Percentiles rank a stretch among this genome's conserved stretches.
Evolutionary conservation across 306 rosid species (phyloP).

Genomic region (Castanea crenata): DNA sequence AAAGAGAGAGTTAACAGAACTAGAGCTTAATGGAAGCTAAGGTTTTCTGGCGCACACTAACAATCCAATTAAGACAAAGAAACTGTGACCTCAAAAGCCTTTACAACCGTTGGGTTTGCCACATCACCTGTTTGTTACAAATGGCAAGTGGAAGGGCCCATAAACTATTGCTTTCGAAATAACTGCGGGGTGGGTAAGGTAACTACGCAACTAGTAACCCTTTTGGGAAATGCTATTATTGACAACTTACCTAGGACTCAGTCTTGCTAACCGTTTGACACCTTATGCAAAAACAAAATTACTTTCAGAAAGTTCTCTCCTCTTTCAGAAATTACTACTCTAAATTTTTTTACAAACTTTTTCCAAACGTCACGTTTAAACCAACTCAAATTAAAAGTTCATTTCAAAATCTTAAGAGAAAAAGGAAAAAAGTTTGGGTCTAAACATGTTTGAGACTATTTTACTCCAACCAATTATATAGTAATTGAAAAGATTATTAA

Average conservation of each 20-base stretch:
- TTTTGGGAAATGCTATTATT: conserved; percentile 15
- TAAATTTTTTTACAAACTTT: no score
- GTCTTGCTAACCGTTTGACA: not conserved
- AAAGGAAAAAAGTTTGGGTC: no score
- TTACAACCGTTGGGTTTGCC: conserved; percentile 38
- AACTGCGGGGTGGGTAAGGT: conserved; percentile 22
- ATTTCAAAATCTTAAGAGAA: no score
- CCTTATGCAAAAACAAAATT: not conserved
- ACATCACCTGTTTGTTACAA: conserved; percentile 36
- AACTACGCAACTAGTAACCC: conserved; percentile 14
- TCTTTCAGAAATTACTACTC: no score
- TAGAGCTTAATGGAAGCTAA: conserved; percentile 17
- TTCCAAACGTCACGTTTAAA: no score
- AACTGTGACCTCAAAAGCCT: conserved; percentile 44
- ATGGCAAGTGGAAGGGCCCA: conserved; percentile 18
- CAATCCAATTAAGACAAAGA: conserved; percentile 55
- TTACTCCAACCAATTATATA: no score
- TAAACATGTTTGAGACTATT: no score
- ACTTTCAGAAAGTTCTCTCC: no score
- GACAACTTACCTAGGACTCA: not conserved
- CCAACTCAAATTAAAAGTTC: no score
- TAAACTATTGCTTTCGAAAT: conserved; percentile 13
- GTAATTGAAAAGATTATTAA: no score
- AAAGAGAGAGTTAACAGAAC: conserved; percentile 12
- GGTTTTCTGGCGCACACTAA: conserved; percentile 28